Evolutionary conservation across 2,329 filamentous ascomycete species (phyloP), one percentile per base, ranked within the genome.

Genomic region (Alternaria triticimaculans): DNA sequence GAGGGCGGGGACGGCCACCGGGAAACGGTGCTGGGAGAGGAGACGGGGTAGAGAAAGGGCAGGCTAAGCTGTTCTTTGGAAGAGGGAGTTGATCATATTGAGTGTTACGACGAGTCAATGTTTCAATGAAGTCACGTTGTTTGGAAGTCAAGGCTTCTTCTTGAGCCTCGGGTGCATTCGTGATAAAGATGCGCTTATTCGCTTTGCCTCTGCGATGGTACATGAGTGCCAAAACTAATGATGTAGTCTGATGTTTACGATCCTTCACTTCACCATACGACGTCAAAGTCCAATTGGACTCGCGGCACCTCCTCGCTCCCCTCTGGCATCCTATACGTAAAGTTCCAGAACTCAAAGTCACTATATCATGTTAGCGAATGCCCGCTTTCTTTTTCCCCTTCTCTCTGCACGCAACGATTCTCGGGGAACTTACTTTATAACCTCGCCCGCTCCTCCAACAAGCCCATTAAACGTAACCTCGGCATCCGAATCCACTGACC

Each of bases 41-140:
- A 21, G 54, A 23, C 55, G 70, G 72, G 3, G 70, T 73, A 6
- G 82, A 82, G 64, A 84, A 82, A 60, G 82, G 83, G 0, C 83
- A 84, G 73, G 81, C 76, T 50, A 82, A 74, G 66, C 67, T 84
- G 62, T 80, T 78, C 14, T 84, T 84, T 77, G 81, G 82, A 30
- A 66, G 64, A 60, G 55, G 62, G 45, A 15, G 25, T 15, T 30
- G 20, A 46, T 21, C n/a, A 37, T 25, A 12, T 15, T 20, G 7
- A 9, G 20, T 25, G 25, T 53, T 53, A 53, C 14, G 14, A 37
- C 33, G 15, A 14, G 20, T 25, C 2, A 12, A 53, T 5, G 49
- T 37, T 53, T 41, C 23, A 49, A 53, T 53, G 49, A 53, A 23
- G 28, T 7, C 15, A 37, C 28, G 18, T 51, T 33, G 12, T 51